Percentiles rank a stretch among this genome's conserved stretches.
Evolutionary conservation across 495 filamentous ascomycete genomes (phyloP).

Genomic region (Penicillium tannophilum): DNA sequence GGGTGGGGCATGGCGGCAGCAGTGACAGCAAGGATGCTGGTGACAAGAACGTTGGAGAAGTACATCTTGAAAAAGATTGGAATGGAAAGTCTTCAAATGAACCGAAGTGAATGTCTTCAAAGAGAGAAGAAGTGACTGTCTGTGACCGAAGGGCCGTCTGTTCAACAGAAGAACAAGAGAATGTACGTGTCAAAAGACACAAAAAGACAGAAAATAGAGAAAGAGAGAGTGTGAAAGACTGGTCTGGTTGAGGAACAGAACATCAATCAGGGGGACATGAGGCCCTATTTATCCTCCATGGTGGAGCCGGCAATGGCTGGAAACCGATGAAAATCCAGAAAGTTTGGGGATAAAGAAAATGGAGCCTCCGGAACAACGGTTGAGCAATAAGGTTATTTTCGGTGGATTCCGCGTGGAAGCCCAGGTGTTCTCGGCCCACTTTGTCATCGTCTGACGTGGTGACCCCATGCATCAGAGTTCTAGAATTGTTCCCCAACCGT

Average conservation of each 20-base stretch:
- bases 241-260: slow-evolving; percentile 22
- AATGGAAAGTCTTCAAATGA: slow-evolving; percentile 13
- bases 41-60: slow-evolving; percentile 28
- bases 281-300: slow-evolving; percentile 26
- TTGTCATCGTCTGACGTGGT: slow-evolving; percentile 1
- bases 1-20: slow-evolving; percentile 23
- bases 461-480: neutral
- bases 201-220: slow-evolving; percentile 15
- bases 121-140: slow-evolving; percentile 14
- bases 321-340: neutral
- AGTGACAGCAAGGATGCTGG: slow-evolving; percentile 27
- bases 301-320: slow-evolving; percentile 1
- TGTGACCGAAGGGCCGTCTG: slow-evolving; percentile 27
- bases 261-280: neutral
- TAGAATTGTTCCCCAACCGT: neutral
- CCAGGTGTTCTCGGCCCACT: neutral
- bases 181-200: slow-evolving; percentile 14
- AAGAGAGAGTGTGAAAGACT: slow-evolving; percentile 17
- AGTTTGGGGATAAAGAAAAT: slow-evolving; percentile 1
- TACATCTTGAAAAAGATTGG: slow-evolving; percentile 18
- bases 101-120: slow-evolving; percentile 18
- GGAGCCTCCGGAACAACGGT: neutral
- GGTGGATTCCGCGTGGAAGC: neutral
- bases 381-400: slow-evolving; percentile 8
- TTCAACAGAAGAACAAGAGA: slow-evolving; percentile 22